Evolutionary conservation across 192 early-diverging fungal species (phyloP).

Genomic region (Lobulomyces angularis): DNA sequence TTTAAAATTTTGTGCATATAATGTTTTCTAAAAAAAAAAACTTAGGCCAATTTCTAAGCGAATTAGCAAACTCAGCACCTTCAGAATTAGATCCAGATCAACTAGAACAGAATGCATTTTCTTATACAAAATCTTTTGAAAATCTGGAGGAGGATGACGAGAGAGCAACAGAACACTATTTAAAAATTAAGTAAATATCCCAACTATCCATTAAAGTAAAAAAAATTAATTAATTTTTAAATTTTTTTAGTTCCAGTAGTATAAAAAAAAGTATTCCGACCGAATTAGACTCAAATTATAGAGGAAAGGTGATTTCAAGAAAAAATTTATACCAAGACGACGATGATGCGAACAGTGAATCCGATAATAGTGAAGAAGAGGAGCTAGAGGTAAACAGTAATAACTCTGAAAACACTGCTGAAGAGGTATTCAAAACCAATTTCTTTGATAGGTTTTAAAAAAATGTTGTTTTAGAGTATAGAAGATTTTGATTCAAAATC

Average conservation of each 20-base stretch:
- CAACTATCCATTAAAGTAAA: too few relatives aligned
- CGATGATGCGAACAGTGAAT: slow-evolving; percentile 23
- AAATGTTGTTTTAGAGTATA: too few relatives aligned
- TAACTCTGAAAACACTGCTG: slow-evolving; percentile 12
- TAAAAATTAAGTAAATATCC: slow-evolving; percentile 20
- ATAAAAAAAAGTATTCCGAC: background rate
- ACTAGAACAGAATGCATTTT: slow-evolving; percentile 19
- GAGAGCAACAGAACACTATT: slow-evolving; percentile 19
- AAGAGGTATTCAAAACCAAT: slow-evolving; percentile 5
- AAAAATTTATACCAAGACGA: slow-evolving; percentile 12
- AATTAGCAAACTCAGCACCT: slow-evolving; percentile 20
- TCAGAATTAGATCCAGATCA: slow-evolving; percentile 26
- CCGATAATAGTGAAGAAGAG: slow-evolving; percentile 14
- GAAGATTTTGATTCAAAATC: slow-evolving; percentile 14
- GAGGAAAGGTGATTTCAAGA: slow-evolving; percentile 18
- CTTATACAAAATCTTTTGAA: slow-evolving; percentile 1
- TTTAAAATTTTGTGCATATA: too few relatives aligned
- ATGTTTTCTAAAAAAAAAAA: slow-evolving; percentile 12
- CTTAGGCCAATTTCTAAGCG: slow-evolving; percentile 23
- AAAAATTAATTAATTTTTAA: too few relatives aligned
- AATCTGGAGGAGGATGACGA: slow-evolving; percentile 4
- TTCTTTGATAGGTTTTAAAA: too few relatives aligned
- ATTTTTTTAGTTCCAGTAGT: slow-evolving; percentile 1
- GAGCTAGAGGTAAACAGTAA: slow-evolving; percentile 15
- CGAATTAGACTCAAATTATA: slow-evolving; percentile 19